Conservation (phyloP, 1,139 yeast species). For the Lodderomyces parapsilosis region DNA sequence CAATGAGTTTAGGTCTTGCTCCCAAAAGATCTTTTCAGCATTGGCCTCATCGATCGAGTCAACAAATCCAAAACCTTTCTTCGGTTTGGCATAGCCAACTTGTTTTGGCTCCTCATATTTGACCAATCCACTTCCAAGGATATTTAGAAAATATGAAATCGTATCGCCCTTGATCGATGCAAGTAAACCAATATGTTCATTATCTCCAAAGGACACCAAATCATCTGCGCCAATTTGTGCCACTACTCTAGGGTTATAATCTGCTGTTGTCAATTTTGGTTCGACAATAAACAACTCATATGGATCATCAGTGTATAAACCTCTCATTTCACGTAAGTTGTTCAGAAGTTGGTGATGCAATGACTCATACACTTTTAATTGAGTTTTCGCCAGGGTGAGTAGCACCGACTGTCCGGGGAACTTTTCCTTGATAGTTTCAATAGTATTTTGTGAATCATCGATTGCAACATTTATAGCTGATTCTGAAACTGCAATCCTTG, state of each 20-base stretch:
- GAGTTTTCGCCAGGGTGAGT: constrained; percentile 14
- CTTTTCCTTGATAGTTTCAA: constrained; percentile 19
- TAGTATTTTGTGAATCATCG: constrained; percentile 22
- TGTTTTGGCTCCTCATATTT: constrained; percentile 7
- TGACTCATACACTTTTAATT: not conserved
- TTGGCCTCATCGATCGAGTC: constrained; percentile 19
- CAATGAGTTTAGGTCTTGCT: constrained; percentile 15
- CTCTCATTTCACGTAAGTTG: constrained; percentile 12
- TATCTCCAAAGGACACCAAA: constrained; percentile 11
- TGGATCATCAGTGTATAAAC: constrained; percentile 10
- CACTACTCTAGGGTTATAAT: constrained; percentile 2
- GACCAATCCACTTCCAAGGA: not conserved
- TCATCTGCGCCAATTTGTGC: constrained; percentile 10
- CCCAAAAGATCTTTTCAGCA: constrained; percentile 13
- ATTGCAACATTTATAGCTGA: constrained; percentile 23
- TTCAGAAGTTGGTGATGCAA: constrained; percentile 5
- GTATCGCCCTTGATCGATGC: constrained; percentile 16
- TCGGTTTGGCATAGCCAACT: constrained; percentile 26
- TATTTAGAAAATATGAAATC: constrained; percentile 21
- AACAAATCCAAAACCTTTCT: constrained; percentile 40
- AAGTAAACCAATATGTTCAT: constrained; percentile 23
- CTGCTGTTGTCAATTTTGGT: constrained; percentile 8
- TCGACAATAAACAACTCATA: constrained; percentile 17
- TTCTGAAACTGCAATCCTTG: constrained; percentile 24
- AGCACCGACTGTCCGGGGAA: constrained; percentile 11